These are phyloP conservation scores for Solanum bulbocastanum DNA, from an alignment of 257 asterid species.

Conservation along the genomic window DNA sequence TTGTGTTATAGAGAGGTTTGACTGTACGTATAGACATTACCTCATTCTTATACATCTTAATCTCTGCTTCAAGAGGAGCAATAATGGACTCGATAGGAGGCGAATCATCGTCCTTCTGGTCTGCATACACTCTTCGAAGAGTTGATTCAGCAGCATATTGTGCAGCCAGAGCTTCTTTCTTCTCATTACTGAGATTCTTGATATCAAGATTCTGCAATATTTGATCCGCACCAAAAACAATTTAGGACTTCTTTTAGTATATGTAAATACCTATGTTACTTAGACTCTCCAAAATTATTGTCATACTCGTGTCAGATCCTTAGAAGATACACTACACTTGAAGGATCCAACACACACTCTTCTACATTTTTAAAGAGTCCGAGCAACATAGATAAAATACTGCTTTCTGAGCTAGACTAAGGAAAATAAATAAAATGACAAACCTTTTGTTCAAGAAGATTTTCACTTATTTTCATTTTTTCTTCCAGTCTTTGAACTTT, in stretches of 20 bases:
- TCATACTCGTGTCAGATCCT: neutral
- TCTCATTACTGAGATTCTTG: conserved; percentile 53
- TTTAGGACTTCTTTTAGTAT: neutral
- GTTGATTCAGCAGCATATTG: conserved; percentile 89
- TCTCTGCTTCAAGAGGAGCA: conserved; percentile 88
- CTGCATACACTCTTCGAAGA: conserved; percentile 71
- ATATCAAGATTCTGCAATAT: conserved; percentile 60
- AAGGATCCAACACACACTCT: neutral
- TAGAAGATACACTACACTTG: neutral
- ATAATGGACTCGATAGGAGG: conserved; percentile 58
- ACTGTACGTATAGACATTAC: conserved; percentile 13
- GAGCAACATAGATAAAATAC: neutral
- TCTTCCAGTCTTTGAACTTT: conserved; percentile 48
- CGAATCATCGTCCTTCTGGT: conserved; percentile 60
- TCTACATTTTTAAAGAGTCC: neutral
- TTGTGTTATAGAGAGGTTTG: neutral
- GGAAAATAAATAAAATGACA: neutral
- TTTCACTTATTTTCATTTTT: conserved; percentile 41
- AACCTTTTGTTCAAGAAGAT: conserved; percentile 62
- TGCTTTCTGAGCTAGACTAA: neutral
- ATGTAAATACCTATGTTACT: neutral
- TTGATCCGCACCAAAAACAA: neutral
- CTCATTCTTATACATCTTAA: conserved; percentile 65
- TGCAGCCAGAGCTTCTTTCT: conserved; percentile 67
- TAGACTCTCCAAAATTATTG: neutral